Percentiles rank a stretch among this genome's conserved stretches.
These are phyloP conservation scores for Penicillium sp. DNA, from an alignment of 2,329 filamentous ascomycete species.

Conservation along the genomic window DNA sequence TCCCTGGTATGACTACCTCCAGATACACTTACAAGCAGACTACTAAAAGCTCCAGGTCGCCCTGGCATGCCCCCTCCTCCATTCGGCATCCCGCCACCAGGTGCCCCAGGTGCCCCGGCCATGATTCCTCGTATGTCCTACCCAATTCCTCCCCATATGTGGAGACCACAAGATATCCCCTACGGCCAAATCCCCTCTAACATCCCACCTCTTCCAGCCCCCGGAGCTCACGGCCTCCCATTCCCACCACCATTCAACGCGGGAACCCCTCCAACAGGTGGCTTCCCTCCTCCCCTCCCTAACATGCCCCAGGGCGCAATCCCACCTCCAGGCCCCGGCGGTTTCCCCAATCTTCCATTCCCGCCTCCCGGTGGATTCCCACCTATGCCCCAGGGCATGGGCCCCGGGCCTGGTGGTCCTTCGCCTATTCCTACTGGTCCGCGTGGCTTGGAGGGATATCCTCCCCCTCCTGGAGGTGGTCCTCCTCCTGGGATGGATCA, in stretches of 20 bases:
- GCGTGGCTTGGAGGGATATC: constrained; percentile 31
- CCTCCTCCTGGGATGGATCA: constrained; percentile 33
- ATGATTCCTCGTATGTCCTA: constrained; percentile 56
- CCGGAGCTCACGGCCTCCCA: constrained; percentile 56
- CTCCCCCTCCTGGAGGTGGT: constrained; percentile 31
- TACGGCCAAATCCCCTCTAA: constrained; percentile 5
- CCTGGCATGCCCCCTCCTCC: constrained; percentile 57
- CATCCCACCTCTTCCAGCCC: constrained; percentile 43
- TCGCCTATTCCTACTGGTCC: constrained; percentile 30
- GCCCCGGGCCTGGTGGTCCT: constrained; percentile 1
- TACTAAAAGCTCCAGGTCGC: constrained; percentile 23
- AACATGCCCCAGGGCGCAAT: constrained; percentile 43
- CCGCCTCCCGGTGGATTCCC: constrained; percentile 48
- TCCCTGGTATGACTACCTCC: constrained; percentile 56
- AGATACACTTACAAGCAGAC: background rate
- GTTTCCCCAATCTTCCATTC: constrained; percentile 45
- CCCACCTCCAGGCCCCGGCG: constrained; percentile 40
- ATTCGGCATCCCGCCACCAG: constrained; percentile 54
- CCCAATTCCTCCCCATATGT: background rate
- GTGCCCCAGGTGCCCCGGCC: constrained; percentile 42
- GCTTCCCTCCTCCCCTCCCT: constrained; percentile 37
- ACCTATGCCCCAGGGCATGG: constrained; percentile 32
- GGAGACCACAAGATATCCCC: background rate
- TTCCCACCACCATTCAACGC: constrained; percentile 54
- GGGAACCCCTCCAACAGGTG: constrained; percentile 40